phyloP scores from a whole-genome alignment of 2,329 filamentous ascomycete species.

The Fusarium coicis region DNA sequence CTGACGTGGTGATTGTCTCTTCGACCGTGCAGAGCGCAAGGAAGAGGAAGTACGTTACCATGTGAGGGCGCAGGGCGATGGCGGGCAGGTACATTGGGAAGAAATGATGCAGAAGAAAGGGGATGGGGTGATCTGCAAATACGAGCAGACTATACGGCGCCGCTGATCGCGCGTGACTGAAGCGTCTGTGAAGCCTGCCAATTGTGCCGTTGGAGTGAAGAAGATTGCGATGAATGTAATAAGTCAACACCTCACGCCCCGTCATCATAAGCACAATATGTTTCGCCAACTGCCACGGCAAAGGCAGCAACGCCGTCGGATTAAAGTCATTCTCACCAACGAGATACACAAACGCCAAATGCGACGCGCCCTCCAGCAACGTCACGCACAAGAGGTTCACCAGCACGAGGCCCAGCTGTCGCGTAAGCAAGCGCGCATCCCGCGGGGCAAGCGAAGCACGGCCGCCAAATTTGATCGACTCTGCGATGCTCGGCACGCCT shows the following conservation, averaged over 20 bases:
- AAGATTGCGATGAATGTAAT: constrained; percentile 77
- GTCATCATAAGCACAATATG: constrained; percentile 58
- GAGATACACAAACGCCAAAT: constrained; percentile 49
- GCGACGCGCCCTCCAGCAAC: constrained; percentile 56
- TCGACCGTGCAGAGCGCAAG: constrained; percentile 71
- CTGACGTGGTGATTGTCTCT: constrained; percentile 74
- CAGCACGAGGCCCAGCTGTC: constrained; percentile 55
- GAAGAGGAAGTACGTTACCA: constrained; percentile 77
- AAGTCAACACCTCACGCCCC: constrained; percentile 70
- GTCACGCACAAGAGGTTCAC: constrained; percentile 59
- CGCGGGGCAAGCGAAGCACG: constrained; percentile 60
- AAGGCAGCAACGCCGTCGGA: constrained; percentile 59
- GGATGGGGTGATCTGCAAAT: constrained; percentile 74
- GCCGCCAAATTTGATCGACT: constrained; percentile 75
- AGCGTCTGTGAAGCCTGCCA: constrained; percentile 55
- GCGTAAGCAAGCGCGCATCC: constrained; percentile 47
- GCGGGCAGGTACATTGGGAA: constrained; percentile 74
- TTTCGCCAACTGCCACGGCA: constrained; percentile 65
- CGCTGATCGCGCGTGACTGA: constrained; percentile 63
- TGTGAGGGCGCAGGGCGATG: constrained; percentile 72
- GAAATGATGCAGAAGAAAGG: constrained; percentile 71
- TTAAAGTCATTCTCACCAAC: constrained; percentile 57
- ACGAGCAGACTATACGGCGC: constrained; percentile 71
- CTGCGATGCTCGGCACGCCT: constrained; percentile 73
- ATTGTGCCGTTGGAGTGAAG: constrained; percentile 66